Base-by-base conservation (phyloP, 2,329 filamentous ascomycete species). In the Colletotrichum chrysophilum region DNA sequence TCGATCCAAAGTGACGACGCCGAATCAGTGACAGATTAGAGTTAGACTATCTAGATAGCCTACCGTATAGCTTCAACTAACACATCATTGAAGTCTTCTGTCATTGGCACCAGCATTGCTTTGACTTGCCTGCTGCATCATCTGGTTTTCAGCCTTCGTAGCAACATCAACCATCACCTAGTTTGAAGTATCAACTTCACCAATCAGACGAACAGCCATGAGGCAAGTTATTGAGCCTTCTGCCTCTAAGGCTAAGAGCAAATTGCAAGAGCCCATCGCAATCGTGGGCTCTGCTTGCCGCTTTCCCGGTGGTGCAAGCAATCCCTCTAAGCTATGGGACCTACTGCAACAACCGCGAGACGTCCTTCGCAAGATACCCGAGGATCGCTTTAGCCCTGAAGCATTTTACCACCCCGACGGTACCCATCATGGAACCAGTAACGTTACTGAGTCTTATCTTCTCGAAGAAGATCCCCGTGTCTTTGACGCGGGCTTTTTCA, bases 401-500 rank as follows among this genome's bases (percentile, higher is more conserved):
- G 24, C 14, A 10, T 71, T 58, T 21, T 56, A 71, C 24, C 60
- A 71, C 32, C 21, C 30, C 1, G 26, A 43, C 4, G 43, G 61
- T 0, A 48, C 12, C 6, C 34, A 71, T 21, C 70, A 66, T 38
- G 70, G 81, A 7, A 70, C 62, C n/a, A 78, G 70, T 64, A 81
- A 80, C 24, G 80, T 76, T 21, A 71, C 66, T 43, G 71, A 79
- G 2, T 66, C 74, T 6, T 75, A 81, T 65, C 67, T 81, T 16
- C 67, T 80, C 1, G 68, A 76, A 38, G 78, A 81, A 5, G 78
- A 80, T 10, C 69, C 74, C 0, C 60, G 66, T 10, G 60, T 66
- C 2, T 81, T 80, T 67, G 79, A 83, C 76, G 78, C 77, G 38
- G 38, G 67, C 0, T 84, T 84, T 74, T 86, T 86, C 77, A 77